phyloP scores from a whole-genome alignment of 768 basidiomycete species.

The Multifurca ochricompacta region DNA sequence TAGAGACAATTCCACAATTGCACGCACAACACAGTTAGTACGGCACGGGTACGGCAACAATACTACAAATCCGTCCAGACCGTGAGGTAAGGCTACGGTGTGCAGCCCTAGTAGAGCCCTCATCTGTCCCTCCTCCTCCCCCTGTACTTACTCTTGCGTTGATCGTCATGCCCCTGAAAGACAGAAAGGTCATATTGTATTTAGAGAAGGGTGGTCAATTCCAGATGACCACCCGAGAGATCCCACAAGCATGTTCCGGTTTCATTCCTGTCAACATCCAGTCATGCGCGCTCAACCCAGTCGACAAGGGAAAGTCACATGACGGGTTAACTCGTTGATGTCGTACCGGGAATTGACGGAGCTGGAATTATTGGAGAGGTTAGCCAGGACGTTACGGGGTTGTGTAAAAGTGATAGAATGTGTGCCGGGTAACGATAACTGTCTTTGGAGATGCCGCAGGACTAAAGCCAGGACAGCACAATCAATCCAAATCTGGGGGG shows the following conservation, averaged over 20 bases:
- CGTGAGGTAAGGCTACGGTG: too few relatives aligned
- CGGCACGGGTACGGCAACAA: too few relatives aligned
- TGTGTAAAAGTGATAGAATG: constrained; percentile 27
- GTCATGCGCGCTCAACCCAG: constrained; percentile 22
- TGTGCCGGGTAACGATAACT: background rate
- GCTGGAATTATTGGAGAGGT: constrained; percentile 25
- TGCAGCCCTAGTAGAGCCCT: too few relatives aligned
- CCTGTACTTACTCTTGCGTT: too few relatives aligned
- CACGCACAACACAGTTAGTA: too few relatives aligned
- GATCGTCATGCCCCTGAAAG: constrained; percentile 3
- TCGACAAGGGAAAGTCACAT: constrained; percentile 14
- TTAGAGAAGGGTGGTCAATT: constrained; percentile 1
- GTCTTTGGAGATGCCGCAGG: too few relatives aligned
- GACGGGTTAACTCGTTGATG: constrained; percentile 19
- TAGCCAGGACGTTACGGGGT: constrained; percentile 23
- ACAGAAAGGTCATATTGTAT: constrained; percentile 10
- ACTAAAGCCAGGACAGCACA: background rate
- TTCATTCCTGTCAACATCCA: constrained; percentile 19
- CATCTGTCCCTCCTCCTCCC: too few relatives aligned
- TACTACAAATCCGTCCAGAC: too few relatives aligned
- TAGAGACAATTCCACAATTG: too few relatives aligned
- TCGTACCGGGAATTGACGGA: constrained; percentile 23
- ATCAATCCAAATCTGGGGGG: constrained; percentile 1
- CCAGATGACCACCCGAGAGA: background rate
- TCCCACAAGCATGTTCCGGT: constrained; percentile 18